Percentiles rank a stretch among this genome's conserved stretches.
These are phyloP conservation scores for Ogataea pignaliae DNA, from an alignment of 805 yeast species.

Conservation along the genomic window DNA sequence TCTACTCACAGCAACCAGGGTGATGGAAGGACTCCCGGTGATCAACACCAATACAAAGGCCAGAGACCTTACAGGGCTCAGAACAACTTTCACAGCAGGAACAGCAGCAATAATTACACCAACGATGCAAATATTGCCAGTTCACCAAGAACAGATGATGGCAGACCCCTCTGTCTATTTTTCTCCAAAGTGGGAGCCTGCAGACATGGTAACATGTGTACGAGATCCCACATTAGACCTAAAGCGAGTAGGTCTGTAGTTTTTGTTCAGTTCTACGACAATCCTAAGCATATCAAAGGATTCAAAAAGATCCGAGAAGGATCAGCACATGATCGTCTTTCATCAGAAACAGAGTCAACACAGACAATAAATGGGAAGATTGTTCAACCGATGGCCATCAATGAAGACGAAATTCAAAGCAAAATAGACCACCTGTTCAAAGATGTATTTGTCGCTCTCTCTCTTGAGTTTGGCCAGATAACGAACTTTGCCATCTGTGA, in stretches of 20 bases:
- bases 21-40: no score
- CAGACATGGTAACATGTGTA: constrained; percentile 86
- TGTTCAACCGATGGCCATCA: neutral
- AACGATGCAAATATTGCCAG: no score
- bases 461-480: constrained; percentile 42
- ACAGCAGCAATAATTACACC: neutral
- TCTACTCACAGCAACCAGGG: no score
- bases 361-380: neutral
- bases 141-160: neutral
- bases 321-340: neutral
- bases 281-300: constrained; percentile 42
- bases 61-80: neutral
- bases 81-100: neutral
- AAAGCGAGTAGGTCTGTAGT: constrained; percentile 58
- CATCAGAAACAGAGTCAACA: neutral
- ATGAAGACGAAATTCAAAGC: constrained; percentile 34
- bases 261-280: constrained; percentile 59
- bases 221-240: constrained; percentile 69
- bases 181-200: constrained; percentile 87
- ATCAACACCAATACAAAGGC: no score
- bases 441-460: constrained; percentile 66
- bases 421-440: constrained; percentile 60
- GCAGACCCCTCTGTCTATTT: constrained; percentile 35
- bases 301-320: constrained; percentile 31
- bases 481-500: constrained; percentile 72